Conservation (phyloP, 2,329 filamentous ascomycete species). For the Tolypocladium cylindrosporum region DNA sequence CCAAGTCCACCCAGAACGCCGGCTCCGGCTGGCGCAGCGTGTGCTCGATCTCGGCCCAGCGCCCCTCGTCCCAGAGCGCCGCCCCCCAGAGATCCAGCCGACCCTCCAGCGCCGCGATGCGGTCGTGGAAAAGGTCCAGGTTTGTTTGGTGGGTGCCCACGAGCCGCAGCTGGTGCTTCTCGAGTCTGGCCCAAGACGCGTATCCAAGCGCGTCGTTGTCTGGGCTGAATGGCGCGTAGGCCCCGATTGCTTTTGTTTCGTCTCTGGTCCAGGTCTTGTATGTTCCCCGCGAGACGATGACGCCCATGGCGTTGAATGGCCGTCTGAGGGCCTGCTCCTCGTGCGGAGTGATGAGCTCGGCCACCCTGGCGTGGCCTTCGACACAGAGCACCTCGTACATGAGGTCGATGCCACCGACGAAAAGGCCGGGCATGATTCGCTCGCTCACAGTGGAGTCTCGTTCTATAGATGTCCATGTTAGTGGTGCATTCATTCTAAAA, state of each 20-base stretch:
- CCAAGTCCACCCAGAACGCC: background rate
- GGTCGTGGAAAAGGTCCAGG: constrained; percentile 1
- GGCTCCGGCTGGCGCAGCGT: background rate
- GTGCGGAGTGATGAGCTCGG: background rate
- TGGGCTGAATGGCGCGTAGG: constrained; percentile 4
- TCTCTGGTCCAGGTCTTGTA: constrained; percentile 4
- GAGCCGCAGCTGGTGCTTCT: background rate
- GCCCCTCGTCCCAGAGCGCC: constrained; percentile 5
- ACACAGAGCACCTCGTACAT: constrained; percentile 4
- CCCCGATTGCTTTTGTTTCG: background rate
- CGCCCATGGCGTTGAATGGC: constrained; percentile 2
- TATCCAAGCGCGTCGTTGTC: background rate
- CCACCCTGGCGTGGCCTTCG: background rate
- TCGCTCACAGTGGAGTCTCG: background rate
- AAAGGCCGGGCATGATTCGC: constrained; percentile 4
- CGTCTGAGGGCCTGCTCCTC: background rate
- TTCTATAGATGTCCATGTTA: too few relatives aligned
- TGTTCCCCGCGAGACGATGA: constrained; percentile 4
- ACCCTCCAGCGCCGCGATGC: constrained; percentile 1
- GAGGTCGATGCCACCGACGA: constrained; percentile 2
- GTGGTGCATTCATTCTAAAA: too few relatives aligned
- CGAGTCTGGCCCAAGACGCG: constrained; percentile 3
- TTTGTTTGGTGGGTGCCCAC: background rate
- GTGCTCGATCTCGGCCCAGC: constrained; percentile 4
- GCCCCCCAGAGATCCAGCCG: constrained; percentile 6